Percentiles rank a stretch among this genome's conserved stretches.
Evolutionary conservation across 2,329 filamentous ascomycete genomes (phyloP).

Genomic region (Tolypocladium amazonense): DNA sequence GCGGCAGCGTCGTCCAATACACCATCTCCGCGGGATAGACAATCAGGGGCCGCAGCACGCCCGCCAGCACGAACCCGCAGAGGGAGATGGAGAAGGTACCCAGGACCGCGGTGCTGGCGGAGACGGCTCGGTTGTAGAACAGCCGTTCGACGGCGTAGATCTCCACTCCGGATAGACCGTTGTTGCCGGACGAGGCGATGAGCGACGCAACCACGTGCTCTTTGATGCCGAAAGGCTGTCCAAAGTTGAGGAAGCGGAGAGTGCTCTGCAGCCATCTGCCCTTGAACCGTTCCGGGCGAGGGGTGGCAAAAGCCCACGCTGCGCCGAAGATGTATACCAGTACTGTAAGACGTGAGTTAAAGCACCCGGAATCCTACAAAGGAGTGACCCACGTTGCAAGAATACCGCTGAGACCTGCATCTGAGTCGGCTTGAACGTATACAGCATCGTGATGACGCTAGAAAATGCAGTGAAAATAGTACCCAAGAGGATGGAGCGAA

Average conservation of each 20-base stretch:
- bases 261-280: neutral
- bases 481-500: constrained; percentile 9
- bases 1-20: constrained; percentile 19
- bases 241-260: constrained; percentile 7
- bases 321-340: neutral
- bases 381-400: constrained; percentile 3
- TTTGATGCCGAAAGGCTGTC: constrained; percentile 9
- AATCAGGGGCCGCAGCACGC: constrained; percentile 16
- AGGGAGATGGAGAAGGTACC: constrained; percentile 17
- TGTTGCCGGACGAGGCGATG: constrained; percentile 9
- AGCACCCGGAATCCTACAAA: neutral
- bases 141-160: constrained; percentile 11
- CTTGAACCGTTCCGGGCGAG: constrained; percentile 2
- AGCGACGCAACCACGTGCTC: constrained; percentile 11
- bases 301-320: neutral
- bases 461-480: constrained; percentile 9
- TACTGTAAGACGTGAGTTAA: neutral
- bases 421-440: constrained; percentile 8
- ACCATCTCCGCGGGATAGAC: constrained; percentile 22
- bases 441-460: constrained; percentile 11
- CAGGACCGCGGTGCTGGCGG: constrained; percentile 14
- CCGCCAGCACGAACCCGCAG: constrained; percentile 18
- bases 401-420: constrained; percentile 9
- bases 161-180: constrained; percentile 10
- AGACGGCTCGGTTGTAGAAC: constrained; percentile 9